Evolutionary conservation across 495 filamentous ascomycete genomes (phyloP).

Genomic region (Neurospora terricola): DNA sequence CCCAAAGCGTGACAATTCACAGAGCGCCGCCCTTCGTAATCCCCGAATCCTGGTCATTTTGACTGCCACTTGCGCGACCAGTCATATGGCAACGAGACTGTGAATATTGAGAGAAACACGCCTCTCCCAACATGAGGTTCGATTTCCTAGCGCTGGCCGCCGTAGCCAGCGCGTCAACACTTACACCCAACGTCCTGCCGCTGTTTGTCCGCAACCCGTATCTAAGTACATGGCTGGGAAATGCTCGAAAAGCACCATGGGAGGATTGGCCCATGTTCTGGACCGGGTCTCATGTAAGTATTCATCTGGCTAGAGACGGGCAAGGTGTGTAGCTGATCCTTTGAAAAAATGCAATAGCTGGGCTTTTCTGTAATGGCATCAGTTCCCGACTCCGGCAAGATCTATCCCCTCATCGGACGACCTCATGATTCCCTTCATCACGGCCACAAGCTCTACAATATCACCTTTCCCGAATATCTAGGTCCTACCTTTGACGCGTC

Average conservation of each 20-base stretch:
- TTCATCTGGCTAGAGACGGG: background rate
- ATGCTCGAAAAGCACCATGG: conserved; percentile 79
- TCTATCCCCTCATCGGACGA: conserved; percentile 83
- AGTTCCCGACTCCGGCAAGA: conserved; percentile 54
- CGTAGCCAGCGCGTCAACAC: conserved; percentile 33
- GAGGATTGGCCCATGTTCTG: conserved; percentile 91
- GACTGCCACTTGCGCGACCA: background rate
- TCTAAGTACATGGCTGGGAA: conserved; percentile 74
- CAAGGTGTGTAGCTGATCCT: background rate
- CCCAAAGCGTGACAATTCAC: background rate
- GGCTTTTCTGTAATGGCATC: conserved; percentile 75
- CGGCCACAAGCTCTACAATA: conserved; percentile 42
- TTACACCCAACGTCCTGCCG: conserved; percentile 75
- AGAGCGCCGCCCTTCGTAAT: background rate
- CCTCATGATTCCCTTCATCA: conserved; percentile 67
- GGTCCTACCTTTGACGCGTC: conserved; percentile 85
- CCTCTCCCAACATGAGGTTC: conserved; percentile 18
- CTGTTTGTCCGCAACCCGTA: conserved; percentile 89
- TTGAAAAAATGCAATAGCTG: conserved; percentile 33
- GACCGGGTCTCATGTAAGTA: conserved; percentile 56
- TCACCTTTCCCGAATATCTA: conserved; percentile 62
- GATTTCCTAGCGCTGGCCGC: conserved; percentile 29
- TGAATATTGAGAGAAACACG: background rate
- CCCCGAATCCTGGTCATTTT: background rate
- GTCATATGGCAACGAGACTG: background rate